Evolutionary conservation across 345 rosid species (phyloP), one percentile per base, ranked within the genome.

Genomic region (thale cress (Arabidopsis thaliana)): DNA sequence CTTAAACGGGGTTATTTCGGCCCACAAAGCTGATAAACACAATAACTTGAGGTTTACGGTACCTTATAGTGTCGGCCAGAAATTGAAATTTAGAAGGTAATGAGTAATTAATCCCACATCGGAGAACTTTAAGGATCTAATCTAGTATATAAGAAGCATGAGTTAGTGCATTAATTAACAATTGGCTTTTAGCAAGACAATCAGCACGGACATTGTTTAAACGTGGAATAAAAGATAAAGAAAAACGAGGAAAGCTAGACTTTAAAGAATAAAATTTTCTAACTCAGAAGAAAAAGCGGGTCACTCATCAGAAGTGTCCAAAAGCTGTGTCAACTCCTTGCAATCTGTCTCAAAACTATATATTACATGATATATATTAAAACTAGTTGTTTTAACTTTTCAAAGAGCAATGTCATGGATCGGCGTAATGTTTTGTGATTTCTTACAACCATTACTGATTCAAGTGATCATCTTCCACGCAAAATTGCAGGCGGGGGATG

Each of bases 401-500:
- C 37, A 5, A 34, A 34, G 37, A 34, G 6, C 49, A 38, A 38
- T 67, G 34, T 28, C 20, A 53, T 53, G 36, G 36, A 28, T 13
- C 20, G 28, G 63, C 63, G 16, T 34, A 36, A 22, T 38, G 49
- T 55, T 30, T 44, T 30, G n/a, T 24, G 7, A 11, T 5, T 10
- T 4, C 11, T 30, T 1, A 61, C 3, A 41, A 8, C 22, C 38
- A 45, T 28, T 8, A 30, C 13, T 28, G 28, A 38, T 38, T 38
- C 44, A 53, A 12, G 16, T 45, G 8, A 14, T 41, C 14, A 13
- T 44, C 28, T 45, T 63, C n/a, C 12, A 55, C 20, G 30, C 22
- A 40, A 14, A 38, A 1, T 8, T 14, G 10, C 0, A 3, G 2
- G 32, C 11, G 3, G 67, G 13, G 28, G 52, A 91, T 91, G 97